Evolutionary conservation across 2,329 filamentous ascomycete species (phyloP).

Genomic region (Cryoendolithus antarcticus): DNA sequence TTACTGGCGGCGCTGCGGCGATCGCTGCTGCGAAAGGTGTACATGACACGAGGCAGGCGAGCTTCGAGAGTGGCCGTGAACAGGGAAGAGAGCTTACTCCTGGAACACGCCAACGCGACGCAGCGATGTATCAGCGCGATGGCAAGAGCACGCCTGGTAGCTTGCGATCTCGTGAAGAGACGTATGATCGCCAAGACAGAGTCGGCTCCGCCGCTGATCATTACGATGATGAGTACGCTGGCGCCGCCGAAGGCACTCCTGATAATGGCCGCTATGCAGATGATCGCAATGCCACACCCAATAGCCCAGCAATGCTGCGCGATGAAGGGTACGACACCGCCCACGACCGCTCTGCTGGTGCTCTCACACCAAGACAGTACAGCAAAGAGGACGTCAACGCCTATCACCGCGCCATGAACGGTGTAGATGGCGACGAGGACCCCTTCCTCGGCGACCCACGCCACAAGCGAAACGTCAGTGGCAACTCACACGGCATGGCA

Average conservation of each 20-base stretch:
- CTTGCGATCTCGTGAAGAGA: too few relatives aligned
- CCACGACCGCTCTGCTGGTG: slow-evolving; percentile 37
- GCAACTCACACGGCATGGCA: slow-evolving; percentile 80
- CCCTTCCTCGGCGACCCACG: slow-evolving; percentile 49
- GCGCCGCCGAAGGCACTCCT: slow-evolving; percentile 24
- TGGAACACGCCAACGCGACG: slow-evolving; percentile 7
- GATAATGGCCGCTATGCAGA: slow-evolving; percentile 5
- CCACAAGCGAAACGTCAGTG: slow-evolving; percentile 61
- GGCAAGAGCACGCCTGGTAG: slow-evolving; percentile 10
- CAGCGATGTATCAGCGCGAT: slow-evolving; percentile 21
- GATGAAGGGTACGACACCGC: slow-evolving; percentile 89
- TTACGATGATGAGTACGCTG: too few relatives aligned
- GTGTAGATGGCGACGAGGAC: slow-evolving; percentile 25
- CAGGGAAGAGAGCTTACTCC: slow-evolving; percentile 24
- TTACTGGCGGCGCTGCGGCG: slow-evolving; percentile 14
- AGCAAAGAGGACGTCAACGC: slow-evolving; percentile 47
- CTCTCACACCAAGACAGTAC: slow-evolving; percentile 31
- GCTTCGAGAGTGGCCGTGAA: slow-evolving; percentile 14
- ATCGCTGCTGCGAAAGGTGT: slow-evolving; percentile 10
- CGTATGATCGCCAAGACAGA: too few relatives aligned
- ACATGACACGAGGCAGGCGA: too few relatives aligned
- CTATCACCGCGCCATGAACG: slow-evolving; percentile 38
- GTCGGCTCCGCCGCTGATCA: too few relatives aligned
- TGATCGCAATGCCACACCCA: slow-evolving; percentile 18
- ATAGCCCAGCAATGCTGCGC: slow-evolving; percentile 48